A percentile compares a stretch with the other conserved stretches of the same genome.
Evolutionary conservation across 345 rosid genomes (phyloP).

Genomic region (Psidium guajava): DNA sequence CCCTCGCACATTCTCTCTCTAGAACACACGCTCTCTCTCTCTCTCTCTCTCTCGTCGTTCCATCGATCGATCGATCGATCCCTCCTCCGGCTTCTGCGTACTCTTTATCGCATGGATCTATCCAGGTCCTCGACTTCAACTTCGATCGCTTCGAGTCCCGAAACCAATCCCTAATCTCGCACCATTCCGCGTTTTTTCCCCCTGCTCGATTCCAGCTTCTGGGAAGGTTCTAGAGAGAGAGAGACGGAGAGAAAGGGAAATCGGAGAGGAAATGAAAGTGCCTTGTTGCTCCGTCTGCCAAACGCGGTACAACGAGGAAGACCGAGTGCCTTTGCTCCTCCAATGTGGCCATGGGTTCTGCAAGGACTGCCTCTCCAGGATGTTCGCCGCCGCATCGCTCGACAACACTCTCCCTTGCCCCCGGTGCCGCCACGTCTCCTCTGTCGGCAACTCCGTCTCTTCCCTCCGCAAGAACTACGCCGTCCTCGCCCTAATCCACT

Average conservation of each 20-base stretch:
- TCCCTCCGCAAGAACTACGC: conserved; percentile 85
- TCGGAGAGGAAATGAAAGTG: conserved; percentile 35
- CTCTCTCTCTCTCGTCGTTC: background rate
- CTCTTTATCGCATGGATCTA: background rate
- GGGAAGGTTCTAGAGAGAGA: background rate
- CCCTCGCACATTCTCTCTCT: background rate
- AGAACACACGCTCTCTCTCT: background rate
- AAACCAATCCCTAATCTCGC: background rate
- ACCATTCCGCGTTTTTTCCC: background rate
- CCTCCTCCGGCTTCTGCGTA: background rate
- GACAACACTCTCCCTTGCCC: conserved; percentile 80
- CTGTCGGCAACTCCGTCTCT: conserved; percentile 83
- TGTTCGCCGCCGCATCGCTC: conserved; percentile 84
- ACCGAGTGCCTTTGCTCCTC: conserved; percentile 76
- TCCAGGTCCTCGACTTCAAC: background rate
- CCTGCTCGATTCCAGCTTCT: background rate
- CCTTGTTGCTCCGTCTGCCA: conserved; percentile 94
- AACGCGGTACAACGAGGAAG: conserved; percentile 83
- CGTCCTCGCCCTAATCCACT: conserved; percentile 62
- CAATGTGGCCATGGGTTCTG: conserved; percentile 98
- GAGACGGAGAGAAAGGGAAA: background rate
- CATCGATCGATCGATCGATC: background rate
- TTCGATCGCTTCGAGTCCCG: background rate
- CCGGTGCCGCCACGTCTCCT: conserved; percentile 83
- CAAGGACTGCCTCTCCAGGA: conserved; percentile 68